Evolutionary conservation across 768 basidiomycete species (phyloP).

Genomic region (Amylocystis lapponica): DNA sequence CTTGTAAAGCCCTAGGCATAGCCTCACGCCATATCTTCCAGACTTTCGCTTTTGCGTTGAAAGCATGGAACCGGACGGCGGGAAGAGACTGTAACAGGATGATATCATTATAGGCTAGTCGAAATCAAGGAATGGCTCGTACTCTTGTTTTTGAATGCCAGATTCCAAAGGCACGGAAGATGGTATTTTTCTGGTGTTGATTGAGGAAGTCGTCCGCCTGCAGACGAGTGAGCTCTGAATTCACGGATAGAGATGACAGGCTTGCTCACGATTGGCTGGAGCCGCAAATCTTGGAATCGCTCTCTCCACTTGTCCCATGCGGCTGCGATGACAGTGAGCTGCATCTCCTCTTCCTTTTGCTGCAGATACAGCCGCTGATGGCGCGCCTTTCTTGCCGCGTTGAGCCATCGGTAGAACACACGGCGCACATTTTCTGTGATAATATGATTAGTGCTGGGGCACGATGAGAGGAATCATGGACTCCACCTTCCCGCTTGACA

Average conservation of each 20-base stretch:
- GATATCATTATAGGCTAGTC: background rate
- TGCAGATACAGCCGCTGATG: slow-evolving; percentile 55
- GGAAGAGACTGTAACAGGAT: slow-evolving; percentile 53
- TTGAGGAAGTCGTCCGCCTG: slow-evolving; percentile 58
- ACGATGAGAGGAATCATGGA: no score
- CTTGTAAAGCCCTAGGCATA: slow-evolving; percentile 65
- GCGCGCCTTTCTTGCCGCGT: slow-evolving; percentile 52
- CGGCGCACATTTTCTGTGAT: slow-evolving; percentile 57
- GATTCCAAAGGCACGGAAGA: slow-evolving; percentile 62
- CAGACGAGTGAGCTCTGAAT: background rate
- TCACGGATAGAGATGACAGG: background rate
- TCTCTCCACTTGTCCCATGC: slow-evolving; percentile 83
- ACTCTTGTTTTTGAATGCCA: slow-evolving; percentile 79
- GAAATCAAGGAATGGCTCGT: slow-evolving; percentile 16
- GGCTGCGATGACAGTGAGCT: slow-evolving; percentile 40
- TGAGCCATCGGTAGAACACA: slow-evolving; percentile 66
- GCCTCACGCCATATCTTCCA: slow-evolving; percentile 64
- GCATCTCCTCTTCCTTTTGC: slow-evolving; percentile 58
- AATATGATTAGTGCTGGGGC: background rate
- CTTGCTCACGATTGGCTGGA: slow-evolving; percentile 57
- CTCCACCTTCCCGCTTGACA: slow-evolving; percentile 71
- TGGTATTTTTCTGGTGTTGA: slow-evolving; percentile 51
- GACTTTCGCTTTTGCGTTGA: slow-evolving; percentile 49
- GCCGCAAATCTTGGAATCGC: slow-evolving; percentile 54
- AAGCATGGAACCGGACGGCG: slow-evolving; percentile 71